These are phyloP conservation scores for Mucor racemosus DNA, from an alignment of 371 early-diverging fungal species.

Conservation along the genomic window DNA sequence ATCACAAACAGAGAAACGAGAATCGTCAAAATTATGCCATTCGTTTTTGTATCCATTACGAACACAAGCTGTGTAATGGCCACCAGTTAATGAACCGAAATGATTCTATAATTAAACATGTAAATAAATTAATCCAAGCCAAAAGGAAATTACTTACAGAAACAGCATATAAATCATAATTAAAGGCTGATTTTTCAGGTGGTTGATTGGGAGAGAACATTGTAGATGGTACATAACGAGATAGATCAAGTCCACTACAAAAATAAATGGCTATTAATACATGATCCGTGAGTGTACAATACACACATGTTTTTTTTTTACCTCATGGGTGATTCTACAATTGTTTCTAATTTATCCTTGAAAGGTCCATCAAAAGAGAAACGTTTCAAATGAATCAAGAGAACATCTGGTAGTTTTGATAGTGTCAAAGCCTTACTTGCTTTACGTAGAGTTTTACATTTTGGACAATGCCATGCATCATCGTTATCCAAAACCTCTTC, in stretches of 20 bases:
- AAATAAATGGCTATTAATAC: background rate
- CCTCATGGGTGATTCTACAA: slow-evolving; percentile 84
- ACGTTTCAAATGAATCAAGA: slow-evolving; percentile 92
- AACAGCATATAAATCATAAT: slow-evolving; percentile 91
- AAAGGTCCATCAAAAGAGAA: slow-evolving; percentile 95
- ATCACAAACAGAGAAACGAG: slow-evolving; percentile 73
- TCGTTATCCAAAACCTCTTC: slow-evolving; percentile 87
- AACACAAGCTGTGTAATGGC: slow-evolving; percentile 95
- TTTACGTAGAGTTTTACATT: slow-evolving; percentile 75
- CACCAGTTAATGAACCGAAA: slow-evolving; percentile 88
- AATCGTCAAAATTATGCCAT: slow-evolving; percentile 96
- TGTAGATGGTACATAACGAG: slow-evolving; percentile 32
- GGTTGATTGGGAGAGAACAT: slow-evolving; percentile 37
- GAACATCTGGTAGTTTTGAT: slow-evolving; percentile 82
- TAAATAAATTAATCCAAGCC: background rate
- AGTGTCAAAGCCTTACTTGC: slow-evolving; percentile 82
- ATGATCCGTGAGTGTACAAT: background rate
- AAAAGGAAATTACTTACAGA: slow-evolving; percentile 56
- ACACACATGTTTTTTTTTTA: slow-evolving; percentile 21
- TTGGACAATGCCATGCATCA: slow-evolving; percentile 89
- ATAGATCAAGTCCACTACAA: slow-evolving; percentile 40
- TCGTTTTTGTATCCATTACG: slow-evolving; percentile 74
- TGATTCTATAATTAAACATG: slow-evolving; percentile 65
- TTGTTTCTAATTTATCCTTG: slow-evolving; percentile 88
- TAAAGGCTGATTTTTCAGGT: slow-evolving; percentile 27